Evolutionary conservation across 2,329 filamentous ascomycete species (phyloP).

Genomic region (Orbilia oligospora): DNA sequence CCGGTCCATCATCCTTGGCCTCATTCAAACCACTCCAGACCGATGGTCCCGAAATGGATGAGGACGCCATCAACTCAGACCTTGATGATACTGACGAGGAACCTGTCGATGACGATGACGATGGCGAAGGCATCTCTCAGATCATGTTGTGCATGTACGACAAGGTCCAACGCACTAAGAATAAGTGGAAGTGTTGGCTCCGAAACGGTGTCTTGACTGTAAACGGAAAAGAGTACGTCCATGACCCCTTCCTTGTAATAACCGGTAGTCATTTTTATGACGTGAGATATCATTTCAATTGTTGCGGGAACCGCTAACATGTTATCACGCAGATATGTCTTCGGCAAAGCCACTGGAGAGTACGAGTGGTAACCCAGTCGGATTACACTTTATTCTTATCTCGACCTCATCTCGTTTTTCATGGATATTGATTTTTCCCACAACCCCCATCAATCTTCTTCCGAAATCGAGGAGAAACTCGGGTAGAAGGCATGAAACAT

Average conservation of each 20-base stretch:
- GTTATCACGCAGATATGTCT: constrained; percentile 78
- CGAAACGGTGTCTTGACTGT: constrained; percentile 97
- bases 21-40: constrained; percentile 68
- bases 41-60: constrained; percentile 78
- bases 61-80: constrained; percentile 98
- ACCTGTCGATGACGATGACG: constrained; percentile 80
- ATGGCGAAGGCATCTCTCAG: constrained; percentile 86
- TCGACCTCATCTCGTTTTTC: not conserved
- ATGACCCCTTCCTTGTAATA: not conserved
- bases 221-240: constrained; percentile 84
- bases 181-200: constrained; percentile 99
- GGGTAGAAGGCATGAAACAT: constrained; percentile 30
- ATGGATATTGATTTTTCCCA: constrained; percentile 3
- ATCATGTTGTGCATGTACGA: constrained; percentile 99
- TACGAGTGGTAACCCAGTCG: constrained; percentile 84
- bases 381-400: not conserved
- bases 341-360: constrained; percentile 96
- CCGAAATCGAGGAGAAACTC: constrained; percentile 9
- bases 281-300: not conserved
- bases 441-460: constrained; percentile 2
- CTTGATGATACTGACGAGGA: constrained; percentile 95
- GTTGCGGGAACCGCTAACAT: constrained; percentile 34
- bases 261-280: not conserved
- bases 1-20: constrained; percentile 53
- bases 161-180: constrained; percentile 99